These are phyloP conservation scores for Plasmodium inui DNA, from an alignment of 169 alveolate species.

Conservation along the genomic window DNA sequence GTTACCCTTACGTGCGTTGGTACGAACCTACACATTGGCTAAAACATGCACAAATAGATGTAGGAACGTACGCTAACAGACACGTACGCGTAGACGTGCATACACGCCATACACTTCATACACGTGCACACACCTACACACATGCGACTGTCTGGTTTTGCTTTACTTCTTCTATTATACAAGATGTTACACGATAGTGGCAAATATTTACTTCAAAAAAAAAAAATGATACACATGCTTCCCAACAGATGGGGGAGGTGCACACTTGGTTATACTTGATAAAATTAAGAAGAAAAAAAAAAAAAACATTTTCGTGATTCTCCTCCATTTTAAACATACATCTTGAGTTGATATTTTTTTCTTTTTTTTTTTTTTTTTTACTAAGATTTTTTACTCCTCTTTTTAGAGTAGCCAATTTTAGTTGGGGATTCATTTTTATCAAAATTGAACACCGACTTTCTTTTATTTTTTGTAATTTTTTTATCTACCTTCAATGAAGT, in stretches of 20 bases:
- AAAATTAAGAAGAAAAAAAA: background rate
- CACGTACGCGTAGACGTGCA: background rate
- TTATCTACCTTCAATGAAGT: conserved; percentile 46
- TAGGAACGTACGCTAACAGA: background rate
- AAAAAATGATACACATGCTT: background rate
- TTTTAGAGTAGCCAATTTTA: conserved; percentile 10
- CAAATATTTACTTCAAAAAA: conserved; percentile 2
- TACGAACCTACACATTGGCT: background rate
- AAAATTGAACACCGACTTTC: conserved; percentile 19
- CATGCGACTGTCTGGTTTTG: background rate
- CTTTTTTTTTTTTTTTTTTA: background rate
- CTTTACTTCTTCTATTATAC: conserved; percentile 11
- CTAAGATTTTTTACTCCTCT: conserved; percentile 31
- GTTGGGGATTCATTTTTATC: conserved; percentile 48
- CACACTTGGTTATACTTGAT: background rate
- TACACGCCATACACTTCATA: background rate
- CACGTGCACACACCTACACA: conserved; percentile 8
- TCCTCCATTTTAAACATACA: background rate
- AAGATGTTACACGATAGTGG: background rate
- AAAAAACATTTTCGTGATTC: background rate
- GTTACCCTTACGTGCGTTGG: conserved; percentile 12
- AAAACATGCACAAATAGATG: conserved; percentile 22
- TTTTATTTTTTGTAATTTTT: conserved; percentile 42
- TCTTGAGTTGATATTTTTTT: background rate
- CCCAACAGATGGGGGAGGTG: background rate